phyloP scores from a whole-genome alignment of 2,329 filamentous ascomycete species.

The Fusarium citri region DNA sequence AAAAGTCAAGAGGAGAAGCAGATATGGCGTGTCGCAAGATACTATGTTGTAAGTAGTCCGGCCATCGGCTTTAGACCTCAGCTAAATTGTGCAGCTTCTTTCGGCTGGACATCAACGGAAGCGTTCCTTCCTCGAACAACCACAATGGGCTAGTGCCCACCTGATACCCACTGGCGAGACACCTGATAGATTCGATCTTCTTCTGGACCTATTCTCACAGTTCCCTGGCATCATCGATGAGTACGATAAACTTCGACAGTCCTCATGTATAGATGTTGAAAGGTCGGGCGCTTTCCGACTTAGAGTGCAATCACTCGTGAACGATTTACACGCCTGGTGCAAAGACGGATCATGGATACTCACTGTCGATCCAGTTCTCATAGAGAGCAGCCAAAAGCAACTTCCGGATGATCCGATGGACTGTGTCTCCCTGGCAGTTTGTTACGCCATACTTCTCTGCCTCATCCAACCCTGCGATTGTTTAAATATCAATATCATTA shows the following conservation, averaged over 20 bases:
- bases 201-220: constrained; percentile 21
- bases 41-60: constrained; percentile 5
- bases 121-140: constrained; percentile 21
- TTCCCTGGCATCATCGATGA: constrained; percentile 7
- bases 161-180: neutral
- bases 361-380: neutral
- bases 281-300: neutral
- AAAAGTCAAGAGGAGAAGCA: constrained; percentile 6
- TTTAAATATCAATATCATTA: neutral
- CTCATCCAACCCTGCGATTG: constrained; percentile 18
- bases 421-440: constrained; percentile 4
- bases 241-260: neutral
- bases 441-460: constrained; percentile 21
- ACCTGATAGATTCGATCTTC: constrained; percentile 4
- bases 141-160: constrained; percentile 16
- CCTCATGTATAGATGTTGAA: neutral
- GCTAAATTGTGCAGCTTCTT: constrained; percentile 14
- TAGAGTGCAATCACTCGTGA: neutral
- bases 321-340: constrained; percentile 11
- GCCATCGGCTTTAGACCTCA: fast-evolving
- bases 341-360: constrained; percentile 8
- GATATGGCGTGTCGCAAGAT: constrained; percentile 11
- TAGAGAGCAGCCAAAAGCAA: neutral
- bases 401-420: constrained; percentile 12
- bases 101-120: constrained; percentile 28